A percentile compares a stretch with the other conserved stretches of the same genome.
phyloP scores from a whole-genome alignment of 352 stramenopile genomes.

The Pythium brassicae region DNA sequence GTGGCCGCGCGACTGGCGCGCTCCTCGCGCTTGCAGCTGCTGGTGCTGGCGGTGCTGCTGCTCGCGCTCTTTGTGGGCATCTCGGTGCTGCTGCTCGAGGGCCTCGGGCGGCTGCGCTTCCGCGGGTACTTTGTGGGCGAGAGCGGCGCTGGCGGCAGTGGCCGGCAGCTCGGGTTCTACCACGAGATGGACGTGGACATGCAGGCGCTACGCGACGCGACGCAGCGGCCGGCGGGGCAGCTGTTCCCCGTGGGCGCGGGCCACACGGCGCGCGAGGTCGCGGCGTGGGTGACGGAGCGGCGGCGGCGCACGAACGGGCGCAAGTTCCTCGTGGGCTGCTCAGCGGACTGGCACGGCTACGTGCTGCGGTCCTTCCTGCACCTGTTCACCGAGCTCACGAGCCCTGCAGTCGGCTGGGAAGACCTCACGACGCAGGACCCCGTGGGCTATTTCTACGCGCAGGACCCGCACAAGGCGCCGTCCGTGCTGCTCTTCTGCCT shows the following conservation, averaged over 20 bases:
- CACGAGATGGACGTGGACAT: slow-evolving; percentile 81
- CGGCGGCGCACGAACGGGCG: slow-evolving; percentile 60
- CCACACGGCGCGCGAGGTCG: slow-evolving; percentile 40
- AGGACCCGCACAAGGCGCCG: slow-evolving; percentile 54
- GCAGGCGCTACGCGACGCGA: slow-evolving; percentile 33
- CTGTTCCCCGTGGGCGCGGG: slow-evolving; percentile 35
- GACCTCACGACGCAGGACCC: slow-evolving; percentile 54
- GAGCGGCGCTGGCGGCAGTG: slow-evolving; percentile 36
- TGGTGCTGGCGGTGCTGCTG: not conserved
- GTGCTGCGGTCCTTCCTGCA: slow-evolving; percentile 62
- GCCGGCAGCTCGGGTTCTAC: slow-evolving; percentile 66
- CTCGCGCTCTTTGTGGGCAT: slow-evolving; percentile 24
- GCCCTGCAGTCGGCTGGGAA: slow-evolving; percentile 55
- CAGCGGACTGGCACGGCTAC: slow-evolving; percentile 53
- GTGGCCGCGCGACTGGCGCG: slow-evolving; percentile 2
- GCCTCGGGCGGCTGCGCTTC: slow-evolving; percentile 46
- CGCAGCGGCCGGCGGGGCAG: slow-evolving; percentile 27
- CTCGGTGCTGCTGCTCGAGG: slow-evolving; percentile 35
- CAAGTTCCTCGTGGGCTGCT: slow-evolving; percentile 70
- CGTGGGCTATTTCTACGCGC: slow-evolving; percentile 55
- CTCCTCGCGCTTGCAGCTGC: not conserved
- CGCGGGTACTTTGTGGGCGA: slow-evolving; percentile 36
- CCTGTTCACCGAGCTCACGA: slow-evolving; percentile 65
- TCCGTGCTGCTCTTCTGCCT: slow-evolving; percentile 75
- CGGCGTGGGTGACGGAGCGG: slow-evolving; percentile 59